Conservation (phyloP, 1,284 basidiomycete species). For the Exobasidium rhododendri region DNA sequence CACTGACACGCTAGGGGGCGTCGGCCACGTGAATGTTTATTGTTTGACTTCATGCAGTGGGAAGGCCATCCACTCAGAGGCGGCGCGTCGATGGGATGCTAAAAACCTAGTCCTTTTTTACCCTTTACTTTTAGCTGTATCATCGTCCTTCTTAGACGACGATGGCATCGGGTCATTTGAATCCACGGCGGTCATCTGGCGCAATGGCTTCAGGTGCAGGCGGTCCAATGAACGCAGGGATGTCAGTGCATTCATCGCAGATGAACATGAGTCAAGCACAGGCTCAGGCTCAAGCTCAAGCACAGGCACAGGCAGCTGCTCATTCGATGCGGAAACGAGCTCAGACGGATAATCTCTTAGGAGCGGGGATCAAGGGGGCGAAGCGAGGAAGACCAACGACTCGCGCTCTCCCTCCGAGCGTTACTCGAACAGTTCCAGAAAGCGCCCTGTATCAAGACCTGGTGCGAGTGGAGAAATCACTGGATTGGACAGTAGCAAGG, state of each 20-base stretch:
- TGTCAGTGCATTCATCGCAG: constrained; percentile 15
- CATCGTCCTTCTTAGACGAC: too few relatives aligned
- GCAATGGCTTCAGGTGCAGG: neutral
- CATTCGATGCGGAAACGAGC: constrained; percentile 23
- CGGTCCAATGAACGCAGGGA: neutral
- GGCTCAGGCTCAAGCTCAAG: constrained; percentile 36
- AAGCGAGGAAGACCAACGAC: constrained; percentile 77
- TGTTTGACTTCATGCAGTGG: too few relatives aligned
- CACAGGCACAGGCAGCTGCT: constrained; percentile 7
- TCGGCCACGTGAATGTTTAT: neutral
- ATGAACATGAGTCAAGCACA: constrained; percentile 26
- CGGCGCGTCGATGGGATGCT: too few relatives aligned
- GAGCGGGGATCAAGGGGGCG: constrained; percentile 43
- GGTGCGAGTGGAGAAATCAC: constrained; percentile 79
- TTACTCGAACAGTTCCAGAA: constrained; percentile 59
- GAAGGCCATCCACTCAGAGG: too few relatives aligned
- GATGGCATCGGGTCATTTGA: neutral
- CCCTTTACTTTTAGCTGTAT: too few relatives aligned
- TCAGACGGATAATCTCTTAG: constrained; percentile 11
- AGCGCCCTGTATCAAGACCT: constrained; percentile 79
- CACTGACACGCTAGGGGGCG: too few relatives aligned
- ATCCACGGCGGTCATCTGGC: neutral
- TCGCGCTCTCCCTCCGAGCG: constrained; percentile 71
- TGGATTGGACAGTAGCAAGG: constrained; percentile 91
- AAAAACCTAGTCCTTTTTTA: too few relatives aligned